phyloP scores from a whole-genome alignment of 805 yeast species.

The Teunomyces lycoperdinae region DNA sequence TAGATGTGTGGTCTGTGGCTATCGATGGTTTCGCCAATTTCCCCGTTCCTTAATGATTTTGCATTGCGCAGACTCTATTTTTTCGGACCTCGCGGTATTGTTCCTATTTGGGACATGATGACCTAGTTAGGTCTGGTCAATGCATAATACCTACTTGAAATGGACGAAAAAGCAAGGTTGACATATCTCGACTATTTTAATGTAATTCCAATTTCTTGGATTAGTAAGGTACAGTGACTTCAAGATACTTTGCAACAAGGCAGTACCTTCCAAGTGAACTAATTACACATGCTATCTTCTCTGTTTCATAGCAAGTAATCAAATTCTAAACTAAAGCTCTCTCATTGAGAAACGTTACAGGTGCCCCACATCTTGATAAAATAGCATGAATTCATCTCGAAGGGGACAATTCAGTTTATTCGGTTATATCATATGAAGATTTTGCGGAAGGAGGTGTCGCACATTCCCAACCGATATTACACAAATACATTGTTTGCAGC shows the following conservation, averaged over 20 bases:
- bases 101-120: background rate
- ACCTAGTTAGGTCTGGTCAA: background rate
- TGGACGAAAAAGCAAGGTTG: background rate
- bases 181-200: background rate
- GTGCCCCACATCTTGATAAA: background rate
- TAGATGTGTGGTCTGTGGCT: too few species aligned
- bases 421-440: background rate
- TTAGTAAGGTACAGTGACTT: background rate
- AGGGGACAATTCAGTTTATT: background rate
- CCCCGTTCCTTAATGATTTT: too few species aligned
- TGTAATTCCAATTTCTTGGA: too few species aligned
- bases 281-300: background rate
- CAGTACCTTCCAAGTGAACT: background rate
- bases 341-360: background rate
- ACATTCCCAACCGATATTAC: background rate
- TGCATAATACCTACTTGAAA: background rate
- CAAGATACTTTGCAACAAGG: background rate
- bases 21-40: too few species aligned
- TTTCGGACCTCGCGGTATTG: background rate
- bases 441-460: background rate
- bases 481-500: background rate
- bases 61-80: too few species aligned
- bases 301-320: background rate
- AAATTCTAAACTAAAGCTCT: background rate
- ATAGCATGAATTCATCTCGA: background rate